Percentiles rank a stretch among this genome's conserved stretches.
phyloP scores from a whole-genome alignment of 306 rosid species.

The Vigna trinervia region DNA sequence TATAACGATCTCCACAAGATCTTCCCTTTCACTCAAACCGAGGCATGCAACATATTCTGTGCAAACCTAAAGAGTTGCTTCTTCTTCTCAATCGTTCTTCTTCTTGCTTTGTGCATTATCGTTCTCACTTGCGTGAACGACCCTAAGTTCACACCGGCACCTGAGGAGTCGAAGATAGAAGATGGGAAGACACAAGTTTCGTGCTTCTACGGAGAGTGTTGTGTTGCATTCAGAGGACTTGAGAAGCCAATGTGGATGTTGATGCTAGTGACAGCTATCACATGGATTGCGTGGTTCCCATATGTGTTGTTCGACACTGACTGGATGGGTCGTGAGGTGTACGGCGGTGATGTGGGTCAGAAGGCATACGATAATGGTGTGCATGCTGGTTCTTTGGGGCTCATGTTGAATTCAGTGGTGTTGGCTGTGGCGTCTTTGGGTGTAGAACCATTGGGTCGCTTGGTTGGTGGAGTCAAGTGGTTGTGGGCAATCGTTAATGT shows the following conservation, averaged over 20 bases:
- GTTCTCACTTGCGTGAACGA: constrained; percentile 54
- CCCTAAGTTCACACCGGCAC: too few relatives aligned
- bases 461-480: constrained; percentile 65
- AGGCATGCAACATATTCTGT: constrained; percentile 67
- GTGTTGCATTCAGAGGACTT: constrained; percentile 47
- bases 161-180: accelerated
- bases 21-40: constrained; percentile 64
- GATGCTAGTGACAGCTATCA: constrained; percentile 62
- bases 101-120: neutral
- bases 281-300: constrained; percentile 86
- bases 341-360: constrained; percentile 60
- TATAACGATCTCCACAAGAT: constrained; percentile 37
- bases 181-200: neutral
- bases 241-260: constrained; percentile 70
- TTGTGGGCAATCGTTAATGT: constrained; percentile 74
- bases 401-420: constrained; percentile 71
- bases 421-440: constrained; percentile 56
- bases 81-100: constrained; percentile 57
- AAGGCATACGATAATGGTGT: constrained; percentile 61
- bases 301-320: constrained; percentile 76
- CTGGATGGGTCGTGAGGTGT: constrained; percentile 91
- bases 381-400: constrained; percentile 56
- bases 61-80: constrained; percentile 77
- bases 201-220: constrained; percentile 39
- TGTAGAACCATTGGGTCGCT: constrained; percentile 50